These are phyloP conservation scores for Globisporangium splendens DNA, from an alignment of 352 stramenopile genomes.

Conservation along the genomic window DNA sequence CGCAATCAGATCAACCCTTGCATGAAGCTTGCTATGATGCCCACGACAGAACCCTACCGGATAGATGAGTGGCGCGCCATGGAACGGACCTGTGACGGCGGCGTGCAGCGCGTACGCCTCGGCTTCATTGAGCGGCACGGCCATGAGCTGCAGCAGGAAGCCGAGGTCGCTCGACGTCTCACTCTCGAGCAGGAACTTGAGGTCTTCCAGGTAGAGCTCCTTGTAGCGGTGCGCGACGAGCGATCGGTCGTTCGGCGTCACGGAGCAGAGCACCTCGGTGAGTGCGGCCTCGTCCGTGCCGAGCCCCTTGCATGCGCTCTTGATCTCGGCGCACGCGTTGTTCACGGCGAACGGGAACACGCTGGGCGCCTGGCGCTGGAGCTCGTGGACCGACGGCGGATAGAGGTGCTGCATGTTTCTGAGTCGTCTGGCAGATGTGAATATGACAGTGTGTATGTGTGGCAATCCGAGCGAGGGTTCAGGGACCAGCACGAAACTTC, in stretches of 20 bases:
- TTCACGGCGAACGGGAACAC: constrained; percentile 19
- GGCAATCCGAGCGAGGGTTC: background rate
- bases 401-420: constrained; percentile 25
- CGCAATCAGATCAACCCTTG: background rate
- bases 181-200: constrained; percentile 20
- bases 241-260: constrained; percentile 17
- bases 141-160: constrained; percentile 23
- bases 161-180: constrained; percentile 25
- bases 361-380: constrained; percentile 8
- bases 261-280: constrained; percentile 18
- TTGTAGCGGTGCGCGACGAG: constrained; percentile 25
- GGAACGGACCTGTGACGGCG: constrained; percentile 22
- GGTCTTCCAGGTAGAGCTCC: constrained; percentile 23
- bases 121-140: constrained; percentile 21
- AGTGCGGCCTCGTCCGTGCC: constrained; percentile 22
- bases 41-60: constrained; percentile 12
- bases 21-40: background rate
- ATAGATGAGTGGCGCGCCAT: constrained; percentile 20
- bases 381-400: constrained; percentile 19
- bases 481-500: background rate
- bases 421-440: background rate
- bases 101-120: constrained; percentile 25
- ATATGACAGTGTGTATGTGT: background rate
- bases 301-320: constrained; percentile 21
- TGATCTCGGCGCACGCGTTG: constrained; percentile 23